phyloP scores from a whole-genome alignment of 805 yeast genomes.

The Candida sakaeoensis region DNA sequence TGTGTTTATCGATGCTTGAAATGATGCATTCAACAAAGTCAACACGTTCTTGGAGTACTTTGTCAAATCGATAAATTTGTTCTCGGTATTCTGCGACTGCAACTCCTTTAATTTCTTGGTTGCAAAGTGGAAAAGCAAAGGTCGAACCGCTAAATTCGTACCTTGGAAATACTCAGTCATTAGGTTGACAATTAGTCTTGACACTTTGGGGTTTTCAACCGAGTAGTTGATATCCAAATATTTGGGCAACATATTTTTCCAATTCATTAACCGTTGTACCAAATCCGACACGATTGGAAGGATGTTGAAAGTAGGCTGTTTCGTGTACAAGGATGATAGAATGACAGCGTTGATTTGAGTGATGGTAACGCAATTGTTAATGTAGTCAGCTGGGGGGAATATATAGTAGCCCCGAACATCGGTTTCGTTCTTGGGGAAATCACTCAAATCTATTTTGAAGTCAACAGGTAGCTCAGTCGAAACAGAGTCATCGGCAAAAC shows the following conservation, averaged over 20 bases:
- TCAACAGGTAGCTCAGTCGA: conserved; percentile 73
- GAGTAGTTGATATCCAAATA: conserved; percentile 63
- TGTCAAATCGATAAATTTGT: conserved; percentile 60
- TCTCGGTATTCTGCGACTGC: conserved; percentile 35
- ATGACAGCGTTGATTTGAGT: conserved; percentile 77
- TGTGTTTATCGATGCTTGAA: conserved; percentile 77
- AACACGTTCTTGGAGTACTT: conserved; percentile 64
- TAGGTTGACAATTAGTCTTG: conserved; percentile 66
- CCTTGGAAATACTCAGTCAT: conserved; percentile 86
- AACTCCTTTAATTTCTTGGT: conserved; percentile 56
- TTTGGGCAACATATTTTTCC: conserved; percentile 65
- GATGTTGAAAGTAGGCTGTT: conserved; percentile 73
- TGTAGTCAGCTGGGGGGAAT: conserved; percentile 75
- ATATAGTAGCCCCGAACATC: conserved; percentile 65
- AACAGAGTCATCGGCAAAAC: conserved; percentile 78
- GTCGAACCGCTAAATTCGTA: conserved; percentile 73
- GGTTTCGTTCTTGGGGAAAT: conserved; percentile 32
- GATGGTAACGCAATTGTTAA: conserved; percentile 71
- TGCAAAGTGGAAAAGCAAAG: conserved; percentile 72
- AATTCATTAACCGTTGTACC: conserved; percentile 60
- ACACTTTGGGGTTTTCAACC: conserved; percentile 49
- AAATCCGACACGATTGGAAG: conserved; percentile 69
- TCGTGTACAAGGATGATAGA: conserved; percentile 64
- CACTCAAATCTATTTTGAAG: conserved; percentile 52
- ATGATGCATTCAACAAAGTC: conserved; percentile 69